phyloP scores from a whole-genome alignment of 2,329 filamentous ascomycete species.

The Gyromitra esculenta region DNA sequence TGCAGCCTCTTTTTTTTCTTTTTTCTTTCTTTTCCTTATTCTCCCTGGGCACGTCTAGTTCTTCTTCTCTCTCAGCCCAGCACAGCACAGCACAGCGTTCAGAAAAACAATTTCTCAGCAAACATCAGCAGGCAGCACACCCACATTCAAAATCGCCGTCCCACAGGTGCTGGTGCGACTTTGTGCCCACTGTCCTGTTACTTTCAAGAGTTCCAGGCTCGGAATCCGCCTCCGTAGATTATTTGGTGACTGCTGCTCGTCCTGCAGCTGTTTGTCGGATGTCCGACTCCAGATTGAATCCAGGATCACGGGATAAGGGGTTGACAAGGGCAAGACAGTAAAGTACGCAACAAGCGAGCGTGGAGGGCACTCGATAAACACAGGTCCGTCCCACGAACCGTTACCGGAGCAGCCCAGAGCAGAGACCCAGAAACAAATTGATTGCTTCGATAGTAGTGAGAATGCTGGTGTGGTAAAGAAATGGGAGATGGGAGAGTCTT shows the following conservation, averaged over 20 bases:
- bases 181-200: slow-evolving; percentile 19
- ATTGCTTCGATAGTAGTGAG: slow-evolving; percentile 20
- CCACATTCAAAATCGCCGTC: not conserved
- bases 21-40: slow-evolving; percentile 8
- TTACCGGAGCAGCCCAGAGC: slow-evolving; percentile 15
- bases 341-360: slow-evolving; percentile 17
- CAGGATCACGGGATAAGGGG: slow-evolving; percentile 43
- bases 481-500: slow-evolving; percentile 21
- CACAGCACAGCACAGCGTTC: not conserved
- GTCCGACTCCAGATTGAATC: slow-evolving; percentile 37
- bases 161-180: slow-evolving; percentile 14
- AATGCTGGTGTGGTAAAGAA: not conserved
- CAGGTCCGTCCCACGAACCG: slow-evolving; percentile 33
- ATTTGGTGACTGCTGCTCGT: slow-evolving; percentile 12
- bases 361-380: slow-evolving; percentile 21
- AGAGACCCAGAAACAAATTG: slow-evolving; percentile 23
- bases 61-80: slow-evolving; percentile 11
- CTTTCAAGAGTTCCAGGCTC: slow-evolving; percentile 11
- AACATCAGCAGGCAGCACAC: slow-evolving; percentile 22
- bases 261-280: slow-evolving; percentile 41
- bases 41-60: slow-evolving; percentile 17
- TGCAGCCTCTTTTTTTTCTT: slow-evolving; percentile 25
- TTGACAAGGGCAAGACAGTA: slow-evolving; percentile 19
- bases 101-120: slow-evolving; percentile 26
- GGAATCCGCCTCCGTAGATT: slow-evolving; percentile 22